Evolutionary conservation across 306 rosid genomes (phyloP), one percentile per base, ranked within the genome.

Genomic region (Inga oerstediana): DNA sequence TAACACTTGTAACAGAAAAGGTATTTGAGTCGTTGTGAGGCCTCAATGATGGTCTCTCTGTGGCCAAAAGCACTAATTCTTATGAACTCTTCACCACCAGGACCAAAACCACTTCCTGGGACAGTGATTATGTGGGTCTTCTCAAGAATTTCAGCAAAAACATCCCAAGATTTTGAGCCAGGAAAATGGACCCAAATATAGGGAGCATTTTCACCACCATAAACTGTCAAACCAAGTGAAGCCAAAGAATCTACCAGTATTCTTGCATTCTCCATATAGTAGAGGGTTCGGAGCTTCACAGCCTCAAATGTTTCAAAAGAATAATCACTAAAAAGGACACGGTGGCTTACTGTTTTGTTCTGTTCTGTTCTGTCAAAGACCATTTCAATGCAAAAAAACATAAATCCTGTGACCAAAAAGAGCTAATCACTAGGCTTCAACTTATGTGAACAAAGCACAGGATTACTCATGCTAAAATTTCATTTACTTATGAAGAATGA

Each of bases 171-270:
- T 70, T 86, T 91, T 45, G 88, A 81, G 77, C 95, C 94, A 2
- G 94, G 95, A 85, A 93, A 90, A 64, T 83, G 95, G 19, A 90
- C 91, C 97, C 97, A 93, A 80, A 90, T 83, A 62, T 88, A 90
- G 43, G 97, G 95, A 67, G 97, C 94, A 79, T 93, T 93, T 81
- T 77, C 76, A 13, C 94, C 90, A 0, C 95, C 97, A 56, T 90
- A 91, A 48, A 85, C 91, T 73, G 84, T 79, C 64, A 91, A 62
- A 68, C 97, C 97, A 24, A 91, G 85, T 68, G 92, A 88, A 48
- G 83, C 52, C 77, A 93, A 82, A 71, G 92, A 86, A 45, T 87
- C 81, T 5, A 85, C 84, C 87, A 93, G 85, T 68, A 93, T 88
- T 68, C 88, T 86, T 76, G 95, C 92, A 62, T 93, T 93, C 78